A percentile compares a stretch with the other conserved stretches of the same genome.
Evolutionary conservation across 2,329 filamentous ascomycete genomes (phyloP).

Genomic region (Diaporthe destruens): DNA sequence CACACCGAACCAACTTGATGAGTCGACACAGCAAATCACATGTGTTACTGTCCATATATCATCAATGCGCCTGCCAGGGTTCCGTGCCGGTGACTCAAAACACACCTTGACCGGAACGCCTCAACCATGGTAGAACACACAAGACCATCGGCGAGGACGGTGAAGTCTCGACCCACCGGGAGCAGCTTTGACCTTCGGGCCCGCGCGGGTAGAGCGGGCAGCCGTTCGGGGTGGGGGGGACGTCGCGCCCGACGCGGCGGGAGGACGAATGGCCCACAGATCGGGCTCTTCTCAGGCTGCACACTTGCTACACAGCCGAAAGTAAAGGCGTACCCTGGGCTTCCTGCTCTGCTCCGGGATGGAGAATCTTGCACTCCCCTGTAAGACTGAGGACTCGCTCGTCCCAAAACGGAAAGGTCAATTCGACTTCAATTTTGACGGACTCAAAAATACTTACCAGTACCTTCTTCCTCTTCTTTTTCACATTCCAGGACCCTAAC

Average conservation of each 20-base stretch:
- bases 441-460: too few species aligned
- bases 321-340: background rate
- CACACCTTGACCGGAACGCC: background rate
- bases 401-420: too few species aligned
- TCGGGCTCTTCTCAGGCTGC: background rate
- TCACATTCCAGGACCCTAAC: too few species aligned
- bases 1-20: background rate
- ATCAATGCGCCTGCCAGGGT: slow-evolving; percentile 8
- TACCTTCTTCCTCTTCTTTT: too few species aligned
- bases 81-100: background rate
- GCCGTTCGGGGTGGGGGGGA: slow-evolving; percentile 8
- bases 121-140: slow-evolving; percentile 13
- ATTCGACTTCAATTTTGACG: too few species aligned
- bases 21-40: slow-evolving; percentile 14
- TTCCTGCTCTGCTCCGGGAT: slow-evolving; percentile 46
- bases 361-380: too few species aligned
- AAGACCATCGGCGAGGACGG: background rate
- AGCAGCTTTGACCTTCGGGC: slow-evolving; percentile 30
- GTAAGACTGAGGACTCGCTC: too few species aligned
- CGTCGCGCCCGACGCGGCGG: background rate
- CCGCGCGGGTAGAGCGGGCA: slow-evolving; percentile 12
- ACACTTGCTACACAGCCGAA: slow-evolving; percentile 26
- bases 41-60: background rate
- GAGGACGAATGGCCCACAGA: slow-evolving; percentile 4
- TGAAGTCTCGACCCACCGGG: background rate